Evolutionary conservation across 495 filamentous ascomycete genomes (phyloP), one percentile per base, ranked within the genome.

Genomic region (Penicillium bialowiezense): DNA sequence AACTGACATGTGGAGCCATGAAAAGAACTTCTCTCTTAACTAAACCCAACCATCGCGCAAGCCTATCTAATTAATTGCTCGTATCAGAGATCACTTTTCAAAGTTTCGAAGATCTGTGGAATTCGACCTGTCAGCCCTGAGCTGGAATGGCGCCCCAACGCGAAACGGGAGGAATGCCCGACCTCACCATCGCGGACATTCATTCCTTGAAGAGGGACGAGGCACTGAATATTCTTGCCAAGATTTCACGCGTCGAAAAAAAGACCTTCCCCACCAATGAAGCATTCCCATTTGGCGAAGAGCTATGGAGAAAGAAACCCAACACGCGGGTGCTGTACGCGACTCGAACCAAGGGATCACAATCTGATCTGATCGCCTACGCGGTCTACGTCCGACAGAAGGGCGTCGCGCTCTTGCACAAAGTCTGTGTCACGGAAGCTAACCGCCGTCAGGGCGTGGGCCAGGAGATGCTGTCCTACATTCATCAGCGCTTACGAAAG

Each of bases 191-290:
- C 44, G 63, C 68, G 47, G 67, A 73, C 60, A 69, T 73, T 39
- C 69, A 76, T 70, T 71, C 72, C 58, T 64, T 72, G 51, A 55
- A 58, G 23, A 66, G 58, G 55, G 46, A 53, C 44, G 53, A 72
- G 45, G 72, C 71, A 44, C 56, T 69, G 7, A 57, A 64, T 24
- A 66, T 77, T 59, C 63, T 78, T 31, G 44, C 59, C 33, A 62
- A 72, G 42, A 67, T 77, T 39, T 52, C 67, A 56, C 72, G 70
- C 52, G 67, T 77, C 44, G 83, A 84, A 56, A 80, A 74, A 53
- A 82, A 76, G 53, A 73, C 70, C 37, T 84, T 86, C 51, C 79
- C 83, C 0, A 57, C 74, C 44, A 81, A 74, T 60, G 81, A 86
- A 55, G 71, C 65, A 17, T 72, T 83, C 44, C 57, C 71, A 23